Evolutionary conservation across 1,284 basidiomycete genomes (phyloP).

Genomic region (Papiliotrema terrestris): DNA sequence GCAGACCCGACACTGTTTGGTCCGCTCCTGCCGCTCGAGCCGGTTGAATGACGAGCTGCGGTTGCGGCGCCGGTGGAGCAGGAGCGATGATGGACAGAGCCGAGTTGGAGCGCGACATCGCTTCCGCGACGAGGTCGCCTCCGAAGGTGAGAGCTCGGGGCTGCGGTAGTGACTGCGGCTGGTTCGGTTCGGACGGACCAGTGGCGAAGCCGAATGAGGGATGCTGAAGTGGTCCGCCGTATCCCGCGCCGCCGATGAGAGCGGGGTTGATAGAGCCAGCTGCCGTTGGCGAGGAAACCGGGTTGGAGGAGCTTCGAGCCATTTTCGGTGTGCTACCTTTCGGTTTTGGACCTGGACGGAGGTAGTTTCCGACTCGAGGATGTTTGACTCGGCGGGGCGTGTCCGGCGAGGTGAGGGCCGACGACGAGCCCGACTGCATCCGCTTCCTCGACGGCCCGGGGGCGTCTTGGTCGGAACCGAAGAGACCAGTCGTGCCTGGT

Average conservation of each 20-base stretch:
- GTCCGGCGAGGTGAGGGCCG: slow-evolving; percentile 8
- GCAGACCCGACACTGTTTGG: slow-evolving; percentile 11
- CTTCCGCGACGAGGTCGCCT: slow-evolving; percentile 14
- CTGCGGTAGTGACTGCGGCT: neutral
- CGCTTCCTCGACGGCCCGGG: neutral
- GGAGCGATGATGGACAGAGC: too few relatives aligned
- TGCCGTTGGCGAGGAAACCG: slow-evolving; percentile 10
- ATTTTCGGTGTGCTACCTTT: slow-evolving; percentile 29
- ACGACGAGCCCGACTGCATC: too few relatives aligned
- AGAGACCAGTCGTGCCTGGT: slow-evolving; percentile 1
- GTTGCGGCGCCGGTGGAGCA: slow-evolving; percentile 5
- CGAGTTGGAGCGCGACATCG: slow-evolving; percentile 9
- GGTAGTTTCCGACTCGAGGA: slow-evolving; percentile 29
- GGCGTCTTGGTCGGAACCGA: neutral
- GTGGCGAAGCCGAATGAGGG: neutral
- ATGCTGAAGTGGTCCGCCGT: neutral
- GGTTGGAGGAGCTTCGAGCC: slow-evolving; percentile 5
- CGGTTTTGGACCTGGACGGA: slow-evolving; percentile 36
- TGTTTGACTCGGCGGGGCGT: slow-evolving; percentile 19
- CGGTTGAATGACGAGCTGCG: slow-evolving; percentile 20
- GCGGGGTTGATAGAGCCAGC: neutral
- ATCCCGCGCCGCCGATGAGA: too few relatives aligned
- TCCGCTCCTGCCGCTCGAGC: slow-evolving; percentile 4
- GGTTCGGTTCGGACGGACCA: neutral
- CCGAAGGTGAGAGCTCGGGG: slow-evolving; percentile 10